A percentile compares a stretch with the other conserved stretches of the same genome.
Evolutionary conservation across 805 yeast genomes (phyloP).

Genomic region (Yarrowia divulgata): DNA sequence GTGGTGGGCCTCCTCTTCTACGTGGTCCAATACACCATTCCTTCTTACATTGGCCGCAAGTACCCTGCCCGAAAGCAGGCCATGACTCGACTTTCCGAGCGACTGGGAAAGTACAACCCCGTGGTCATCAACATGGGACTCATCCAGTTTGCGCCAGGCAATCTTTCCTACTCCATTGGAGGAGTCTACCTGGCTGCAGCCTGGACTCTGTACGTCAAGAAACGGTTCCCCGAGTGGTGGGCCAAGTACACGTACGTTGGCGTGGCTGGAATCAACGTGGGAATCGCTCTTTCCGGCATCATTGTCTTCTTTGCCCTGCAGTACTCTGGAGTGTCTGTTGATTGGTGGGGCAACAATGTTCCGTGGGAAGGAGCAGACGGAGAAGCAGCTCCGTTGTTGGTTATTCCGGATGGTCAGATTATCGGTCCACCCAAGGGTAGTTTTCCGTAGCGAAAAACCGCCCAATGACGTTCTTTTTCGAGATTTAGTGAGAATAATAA

Average conservation of each 20-base stretch:
- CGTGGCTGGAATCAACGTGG: conserved; percentile 58
- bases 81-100: conserved; percentile 40
- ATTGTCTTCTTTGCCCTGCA: conserved; percentile 56
- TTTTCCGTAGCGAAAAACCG: conserved; percentile 43
- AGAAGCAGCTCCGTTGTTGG: background rate
- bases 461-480: background rate
- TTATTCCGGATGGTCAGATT: background rate
- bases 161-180: conserved; percentile 49
- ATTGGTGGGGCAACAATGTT: conserved; percentile 60
- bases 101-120: conserved; percentile 29
- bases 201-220: conserved; percentile 56
- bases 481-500: background rate
- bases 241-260: conserved; percentile 59
- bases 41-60: background rate
- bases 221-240: conserved; percentile 52
- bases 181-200: conserved; percentile 54
- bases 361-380: conserved; percentile 29
- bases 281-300: conserved; percentile 58
- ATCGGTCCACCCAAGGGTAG: conserved; percentile 42
- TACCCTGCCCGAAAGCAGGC: conserved; percentile 39
- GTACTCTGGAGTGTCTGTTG: conserved; percentile 48
- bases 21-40: conserved; percentile 12
- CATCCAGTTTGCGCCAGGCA: background rate
- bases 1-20: conserved; percentile 45
- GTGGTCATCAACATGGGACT: conserved; percentile 21